These are phyloP conservation scores for Candida odintsovae DNA, from an alignment of 805 yeast genomes.

Conservation along the genomic window DNA sequence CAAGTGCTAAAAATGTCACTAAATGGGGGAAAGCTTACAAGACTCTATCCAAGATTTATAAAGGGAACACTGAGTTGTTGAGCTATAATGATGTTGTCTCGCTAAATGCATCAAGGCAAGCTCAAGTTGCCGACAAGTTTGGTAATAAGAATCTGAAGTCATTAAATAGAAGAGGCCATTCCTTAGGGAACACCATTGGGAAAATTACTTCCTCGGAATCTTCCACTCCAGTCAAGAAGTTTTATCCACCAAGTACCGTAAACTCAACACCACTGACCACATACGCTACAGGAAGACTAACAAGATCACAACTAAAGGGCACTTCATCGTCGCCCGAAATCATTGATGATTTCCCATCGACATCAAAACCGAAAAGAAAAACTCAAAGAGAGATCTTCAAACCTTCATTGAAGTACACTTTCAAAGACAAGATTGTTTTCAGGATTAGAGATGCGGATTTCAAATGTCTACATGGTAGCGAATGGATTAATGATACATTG, in stretches of 20 bases:
- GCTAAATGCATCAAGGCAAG: background rate
- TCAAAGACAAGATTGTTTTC: constrained; percentile 49
- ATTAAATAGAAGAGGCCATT: background rate
- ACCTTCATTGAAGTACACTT: constrained; percentile 43
- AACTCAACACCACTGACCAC: background rate
- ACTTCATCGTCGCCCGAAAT: background rate
- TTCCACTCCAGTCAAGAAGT: background rate
- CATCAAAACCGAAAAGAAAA: constrained; percentile 4
- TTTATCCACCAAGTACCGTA: background rate
- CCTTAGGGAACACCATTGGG: background rate
- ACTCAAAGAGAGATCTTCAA: constrained; percentile 15
- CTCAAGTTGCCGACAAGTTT: background rate
- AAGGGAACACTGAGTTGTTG: background rate
- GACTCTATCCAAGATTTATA: background rate
- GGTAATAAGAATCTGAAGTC: background rate
- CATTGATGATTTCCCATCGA: constrained; percentile 4
- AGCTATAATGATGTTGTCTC: background rate
- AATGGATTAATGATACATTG: constrained; percentile 86
- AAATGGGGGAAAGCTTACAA: background rate
- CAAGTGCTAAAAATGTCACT: background rate
- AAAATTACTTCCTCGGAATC: background rate
- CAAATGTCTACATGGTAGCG: constrained; percentile 68
- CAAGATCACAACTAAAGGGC: background rate
- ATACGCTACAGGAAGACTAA: background rate
- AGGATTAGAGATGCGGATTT: constrained; percentile 66